Base-by-base conservation (phyloP, 805 yeast genomes). In the Teunomyces lycoperdinae region DNA sequence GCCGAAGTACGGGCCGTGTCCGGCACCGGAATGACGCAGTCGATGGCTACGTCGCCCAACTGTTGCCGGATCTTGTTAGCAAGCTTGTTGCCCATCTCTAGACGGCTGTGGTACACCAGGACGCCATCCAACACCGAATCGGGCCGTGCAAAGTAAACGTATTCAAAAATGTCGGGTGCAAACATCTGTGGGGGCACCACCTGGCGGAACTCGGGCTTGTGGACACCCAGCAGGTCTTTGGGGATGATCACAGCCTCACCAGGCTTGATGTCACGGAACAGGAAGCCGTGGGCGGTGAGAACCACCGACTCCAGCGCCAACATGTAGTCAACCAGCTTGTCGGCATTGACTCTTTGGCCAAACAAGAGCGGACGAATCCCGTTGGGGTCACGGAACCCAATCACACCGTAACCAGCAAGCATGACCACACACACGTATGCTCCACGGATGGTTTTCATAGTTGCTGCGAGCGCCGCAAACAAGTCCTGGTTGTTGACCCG, bases 1-100 rank as follows among this genome's bases (percentile, higher is more conserved):
- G 98, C 98, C 17, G 96, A 85, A 38, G 95, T 91, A 68, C 98
- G 81, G n/a, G 98, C 85, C 6, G 99, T 94, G 66, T 94, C 99
- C 9, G 99, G 99, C 10, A 94, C 99, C 2, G 99, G 97, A 49
- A 94, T 89, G 33, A 94, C 96, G 42, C 92, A 99, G 60, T 94
- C 99, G 47, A 94, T 85, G 50, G 80, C 80, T 16, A 74, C 70
- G 33, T 77, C 81, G 39, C 56, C 51, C 49, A 54, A 51, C 47
- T 74, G 73, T 16, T 63, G 52, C 26, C 66, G 55, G 53, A 94
- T 85, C 60, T 83, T 86, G 44, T 77, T 71, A 4, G 98, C 99
- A 48, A 94, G 77, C 63, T 87, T 87, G 52, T 78, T 83, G 59
- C 99, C 99, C 99, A 94, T 94, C 53, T 83, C 89, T 52, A 94